Base-by-base conservation (phyloP, 345 rosid species). In the Eucalyptus coolabah region DNA sequence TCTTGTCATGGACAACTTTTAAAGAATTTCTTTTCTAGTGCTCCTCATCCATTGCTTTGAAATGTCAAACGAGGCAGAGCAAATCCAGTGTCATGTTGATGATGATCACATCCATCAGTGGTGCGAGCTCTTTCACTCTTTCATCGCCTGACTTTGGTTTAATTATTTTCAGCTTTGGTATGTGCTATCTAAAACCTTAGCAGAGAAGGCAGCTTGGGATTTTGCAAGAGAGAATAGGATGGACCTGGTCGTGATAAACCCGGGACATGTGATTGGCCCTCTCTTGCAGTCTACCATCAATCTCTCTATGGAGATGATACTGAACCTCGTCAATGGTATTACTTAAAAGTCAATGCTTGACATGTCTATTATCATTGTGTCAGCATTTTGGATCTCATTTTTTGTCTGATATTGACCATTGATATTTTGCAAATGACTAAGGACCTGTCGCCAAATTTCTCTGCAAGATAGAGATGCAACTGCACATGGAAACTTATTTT, bases 151-250 rank as follows among this genome's bases (percentile, higher is more conserved):
- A 72, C 82, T 72, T 72, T 37, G 82, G 8, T 37, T 67, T 60
- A 34, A 4, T 77, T 14, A 32, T n/a, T 88, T 49, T 53, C 92
- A 93, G 94, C 72, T 18, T 6, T 93, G 94, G 92, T 94, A 94
- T 88, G 4, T 50, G 34, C 92, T 94, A 18, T 69, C 93, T 50
- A 95, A 95, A 89, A 94, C 91, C 24, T 92, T 92, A 90, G 93
- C 95, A 1, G 95, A 95, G 90, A 86, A 91, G 44, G 94, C 93
- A 87, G 95, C 95, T 18, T 93, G 93, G 93, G 88, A 90, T 86
- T 92, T 91, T 88, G 45, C 93, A 34, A 87, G 91, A 88, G 93
- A 93, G 82, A 92, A 93, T 42, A 90, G 90, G 37, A 90, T 94
- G 59, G 94, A 95, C 56, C 44, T 95, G 93, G 92, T 95, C 12